Conservation (phyloP, 768 basidiomycete species). For the Amanita pallidorosea region DNA sequence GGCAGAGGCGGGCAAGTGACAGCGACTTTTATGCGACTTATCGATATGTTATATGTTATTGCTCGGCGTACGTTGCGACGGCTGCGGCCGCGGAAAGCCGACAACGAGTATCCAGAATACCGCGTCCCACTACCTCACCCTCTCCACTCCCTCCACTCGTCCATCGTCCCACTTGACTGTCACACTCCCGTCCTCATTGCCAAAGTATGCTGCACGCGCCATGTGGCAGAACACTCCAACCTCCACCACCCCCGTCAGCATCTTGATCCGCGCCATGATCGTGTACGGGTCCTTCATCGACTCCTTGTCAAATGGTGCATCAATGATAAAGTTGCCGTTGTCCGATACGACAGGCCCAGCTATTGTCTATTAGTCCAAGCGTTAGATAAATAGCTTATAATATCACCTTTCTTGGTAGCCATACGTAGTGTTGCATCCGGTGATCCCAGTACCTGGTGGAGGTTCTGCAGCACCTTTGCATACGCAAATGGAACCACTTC, state of each 20-base stretch:
- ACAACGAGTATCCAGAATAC: neutral
- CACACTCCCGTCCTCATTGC: conserved; percentile 49
- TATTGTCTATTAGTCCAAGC: conserved; percentile 11
- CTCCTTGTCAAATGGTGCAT: conserved; percentile 77
- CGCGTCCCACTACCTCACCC: neutral
- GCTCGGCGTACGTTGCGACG: no score
- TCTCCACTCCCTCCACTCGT: conserved; percentile 33
- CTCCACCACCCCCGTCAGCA: conserved; percentile 97
- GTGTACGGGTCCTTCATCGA: conserved; percentile 55
- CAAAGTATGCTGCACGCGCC: conserved; percentile 95
- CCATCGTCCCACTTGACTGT: conserved; percentile 38
- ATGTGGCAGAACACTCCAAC: conserved; percentile 94
- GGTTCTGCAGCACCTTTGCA: conserved; percentile 69
- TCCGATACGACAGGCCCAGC: conserved; percentile 96
- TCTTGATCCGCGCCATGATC: conserved; percentile 75
- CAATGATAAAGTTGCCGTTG: conserved; percentile 96
- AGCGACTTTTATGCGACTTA: no score
- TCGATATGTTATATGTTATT: no score
- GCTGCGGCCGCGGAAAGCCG: no score
- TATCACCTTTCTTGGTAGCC: conserved; percentile 68
- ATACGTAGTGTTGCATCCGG: conserved; percentile 77
- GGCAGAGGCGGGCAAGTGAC: neutral
- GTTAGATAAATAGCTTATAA: neutral
- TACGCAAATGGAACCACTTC: conserved; percentile 98
- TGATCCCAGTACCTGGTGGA: conserved; percentile 50